Evolutionary conservation across 306 rosid genomes (phyloP).

Genomic region (Senna siamea): DNA sequence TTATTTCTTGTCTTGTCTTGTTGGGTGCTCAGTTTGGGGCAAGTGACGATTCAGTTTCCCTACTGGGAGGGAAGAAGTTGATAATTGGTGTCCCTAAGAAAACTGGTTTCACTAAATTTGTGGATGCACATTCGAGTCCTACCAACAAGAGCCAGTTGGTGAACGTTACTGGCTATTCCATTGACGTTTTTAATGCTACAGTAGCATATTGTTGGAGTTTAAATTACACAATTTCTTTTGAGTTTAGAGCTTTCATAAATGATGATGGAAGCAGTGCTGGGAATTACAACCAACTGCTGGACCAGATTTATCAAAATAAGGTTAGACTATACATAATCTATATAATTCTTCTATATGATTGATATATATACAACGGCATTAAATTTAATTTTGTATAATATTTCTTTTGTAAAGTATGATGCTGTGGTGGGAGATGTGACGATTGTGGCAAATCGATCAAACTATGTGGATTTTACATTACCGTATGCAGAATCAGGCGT

Average conservation of each 20-base stretch:
- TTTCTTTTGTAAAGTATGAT: neutral
- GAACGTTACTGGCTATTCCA: slow-evolving; percentile 16
- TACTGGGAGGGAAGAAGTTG: neutral
- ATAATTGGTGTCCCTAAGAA: neutral
- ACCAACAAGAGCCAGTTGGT: neutral
- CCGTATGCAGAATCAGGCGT: slow-evolving; percentile 23
- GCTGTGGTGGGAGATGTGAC: slow-evolving; percentile 25
- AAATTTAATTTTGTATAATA: neutral
- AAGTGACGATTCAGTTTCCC: neutral
- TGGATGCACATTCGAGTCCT: neutral
- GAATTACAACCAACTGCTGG: neutral
- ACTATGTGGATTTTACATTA: slow-evolving; percentile 21
- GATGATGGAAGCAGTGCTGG: neutral
- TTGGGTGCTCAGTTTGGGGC: neutral
- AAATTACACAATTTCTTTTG: neutral
- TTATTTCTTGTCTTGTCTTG: slow-evolving; percentile 5
- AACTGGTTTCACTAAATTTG: neutral
- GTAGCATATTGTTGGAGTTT: neutral
- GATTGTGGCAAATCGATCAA: slow-evolving; percentile 20
- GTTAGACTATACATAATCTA: neutral
- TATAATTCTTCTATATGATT: too few relatives aligned
- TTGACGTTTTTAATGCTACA: neutral
- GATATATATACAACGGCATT: too few relatives aligned
- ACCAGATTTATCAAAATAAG: neutral
- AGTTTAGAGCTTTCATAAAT: slow-evolving; percentile 7